These are phyloP conservation scores for Bisporella sp. DNA, from an alignment of 2,329 filamentous ascomycete genomes.

Conservation along the genomic window DNA sequence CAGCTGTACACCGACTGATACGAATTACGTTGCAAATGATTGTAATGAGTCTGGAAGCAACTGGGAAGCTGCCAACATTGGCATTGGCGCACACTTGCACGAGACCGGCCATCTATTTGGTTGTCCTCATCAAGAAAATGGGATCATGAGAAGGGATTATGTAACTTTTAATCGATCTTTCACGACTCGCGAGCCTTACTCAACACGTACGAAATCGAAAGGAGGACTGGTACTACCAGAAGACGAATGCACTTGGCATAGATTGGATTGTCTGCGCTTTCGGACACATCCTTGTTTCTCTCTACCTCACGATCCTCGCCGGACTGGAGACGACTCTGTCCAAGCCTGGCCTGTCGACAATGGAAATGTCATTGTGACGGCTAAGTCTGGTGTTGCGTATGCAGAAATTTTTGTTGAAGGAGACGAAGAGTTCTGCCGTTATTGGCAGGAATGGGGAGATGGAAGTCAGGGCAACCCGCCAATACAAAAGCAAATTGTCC, in stretches of 20 bases:
- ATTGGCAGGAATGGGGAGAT: constrained; percentile 74
- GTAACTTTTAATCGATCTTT: constrained; percentile 79
- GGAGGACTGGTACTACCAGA: constrained; percentile 67
- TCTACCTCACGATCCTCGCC: constrained; percentile 64
- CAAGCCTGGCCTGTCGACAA: constrained; percentile 82
- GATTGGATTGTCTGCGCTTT: constrained; percentile 82
- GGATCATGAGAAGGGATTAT: constrained; percentile 91
- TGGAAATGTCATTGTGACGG: constrained; percentile 68
- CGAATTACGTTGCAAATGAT: constrained; percentile 73
- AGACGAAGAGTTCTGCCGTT: constrained; percentile 68
- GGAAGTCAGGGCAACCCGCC: constrained; percentile 46
- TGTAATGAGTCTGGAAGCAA: constrained; percentile 81
- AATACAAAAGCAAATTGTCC: constrained; percentile 62
- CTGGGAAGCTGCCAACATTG: constrained; percentile 93
- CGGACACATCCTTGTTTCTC: constrained; percentile 86
- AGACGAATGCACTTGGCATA: constrained; percentile 89
- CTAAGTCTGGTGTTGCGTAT: constrained; percentile 75
- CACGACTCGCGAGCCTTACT: constrained; percentile 73
- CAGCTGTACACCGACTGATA: constrained; percentile 78
- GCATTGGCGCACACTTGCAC: constrained; percentile 87
- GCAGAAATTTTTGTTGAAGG: constrained; percentile 75
- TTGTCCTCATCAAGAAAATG: constrained; percentile 80
- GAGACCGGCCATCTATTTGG: constrained; percentile 88
- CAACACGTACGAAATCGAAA: constrained; percentile 77
- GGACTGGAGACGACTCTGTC: constrained; percentile 64